Conservation (phyloP, 2,329 filamentous ascomycete genomes). For the Arthrobotrys entomopaga region DNA sequence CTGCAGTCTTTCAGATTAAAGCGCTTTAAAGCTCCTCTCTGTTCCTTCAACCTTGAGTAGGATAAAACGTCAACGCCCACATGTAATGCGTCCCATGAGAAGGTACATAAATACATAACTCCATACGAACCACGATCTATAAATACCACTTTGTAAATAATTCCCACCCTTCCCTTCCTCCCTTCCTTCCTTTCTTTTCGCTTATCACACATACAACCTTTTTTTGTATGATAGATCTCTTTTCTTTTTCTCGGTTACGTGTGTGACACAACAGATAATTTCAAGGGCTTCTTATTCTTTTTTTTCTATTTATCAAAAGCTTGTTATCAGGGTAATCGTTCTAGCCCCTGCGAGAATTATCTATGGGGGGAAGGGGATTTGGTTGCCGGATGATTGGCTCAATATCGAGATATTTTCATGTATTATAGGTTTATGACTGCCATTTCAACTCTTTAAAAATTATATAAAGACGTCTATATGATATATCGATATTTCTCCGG, state of each 20-base stretch:
- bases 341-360: slow-evolving; percentile 24
- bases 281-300: slow-evolving; percentile 11
- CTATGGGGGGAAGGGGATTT: slow-evolving; percentile 13
- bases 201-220: slow-evolving; percentile 33
- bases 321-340: slow-evolving; percentile 26
- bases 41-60: slow-evolving; percentile 61
- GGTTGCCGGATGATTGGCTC: slow-evolving; percentile 21
- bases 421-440: slow-evolving; percentile 49
- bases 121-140: slow-evolving; percentile 30
- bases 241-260: slow-evolving; percentile 15
- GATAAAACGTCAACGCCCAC: slow-evolving; percentile 18
- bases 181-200: slow-evolving; percentile 5
- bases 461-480: slow-evolving; percentile 4
- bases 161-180: slow-evolving; percentile 10
- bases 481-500: neutral
- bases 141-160: slow-evolving; percentile 50
- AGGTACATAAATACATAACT: slow-evolving; percentile 35
- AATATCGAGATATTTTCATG: slow-evolving; percentile 41
- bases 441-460: slow-evolving; percentile 40
- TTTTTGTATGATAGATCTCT: slow-evolving; percentile 49
- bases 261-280: slow-evolving; percentile 18
- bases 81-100: slow-evolving; percentile 60
- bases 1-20: slow-evolving; percentile 41
- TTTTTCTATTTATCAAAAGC: slow-evolving; percentile 25
- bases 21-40: slow-evolving; percentile 3